Base-by-base conservation (phyloP, 1,139 yeast genomes). In the Trichomonascaceae sp. region DNA sequence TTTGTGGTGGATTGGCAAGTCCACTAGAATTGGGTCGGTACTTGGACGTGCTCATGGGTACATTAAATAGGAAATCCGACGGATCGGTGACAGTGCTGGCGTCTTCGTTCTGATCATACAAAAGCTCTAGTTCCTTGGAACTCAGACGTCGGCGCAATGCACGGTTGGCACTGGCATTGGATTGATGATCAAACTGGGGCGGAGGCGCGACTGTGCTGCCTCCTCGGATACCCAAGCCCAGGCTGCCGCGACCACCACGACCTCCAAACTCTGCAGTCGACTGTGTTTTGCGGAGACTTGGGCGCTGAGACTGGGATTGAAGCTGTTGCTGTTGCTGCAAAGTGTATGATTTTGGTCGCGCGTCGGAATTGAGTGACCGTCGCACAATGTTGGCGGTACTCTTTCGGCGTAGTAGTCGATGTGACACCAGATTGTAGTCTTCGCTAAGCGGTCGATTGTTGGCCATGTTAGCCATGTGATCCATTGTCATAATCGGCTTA, bases 1-100 rank as follows among this genome's bases (percentile, higher is more conserved):
- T n/a, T n/a, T n/a, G n/a, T n/a, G n/a, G n/a, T n/a, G n/a, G n/a
- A n/a, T n/a, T n/a, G n/a, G n/a, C n/a, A n/a, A n/a, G n/a, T n/a
- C n/a, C n/a, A n/a, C n/a, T n/a, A n/a, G n/a, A n/a, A n/a, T n/a
- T n/a, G n/a, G n/a, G n/a, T n/a, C n/a, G n/a, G n/a, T n/a, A n/a
- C n/a, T n/a, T n/a, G 11, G 23, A 20, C 6, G 23, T 20, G 11
- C 9, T 8, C 23, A 20, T 8, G 2, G 84, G 85, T 13, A 76
- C 79, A 45, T 76, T 76, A 57, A 64, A 74, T 41, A 74, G 69
- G 23, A 67, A 59, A 34, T 69, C 69, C 32, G 63, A 71, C 4
- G 75, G 72, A 31, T 71, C 71, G 35, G 69, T 74, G 39, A 73
- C 78, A 35, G 59, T 64, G 6, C 9, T 8, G 20, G 57, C 50